Conservation (phyloP, 306 rosid species). For the Albizia julibrissin region DNA sequence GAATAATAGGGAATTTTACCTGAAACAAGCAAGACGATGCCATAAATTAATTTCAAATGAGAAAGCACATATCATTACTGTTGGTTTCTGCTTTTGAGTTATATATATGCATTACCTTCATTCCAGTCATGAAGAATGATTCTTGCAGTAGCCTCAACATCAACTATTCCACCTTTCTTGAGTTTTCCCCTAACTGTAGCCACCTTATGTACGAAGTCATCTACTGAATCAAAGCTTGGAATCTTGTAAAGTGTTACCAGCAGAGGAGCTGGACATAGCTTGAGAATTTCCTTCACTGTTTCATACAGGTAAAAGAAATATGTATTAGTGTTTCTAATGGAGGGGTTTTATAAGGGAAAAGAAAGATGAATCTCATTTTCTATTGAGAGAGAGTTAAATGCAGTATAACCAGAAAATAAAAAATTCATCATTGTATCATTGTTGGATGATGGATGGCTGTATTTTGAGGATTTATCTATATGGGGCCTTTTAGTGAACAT, state of each 20-base stretch:
- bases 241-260: conserved; percentile 78
- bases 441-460: neutral
- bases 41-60: conserved; percentile 19
- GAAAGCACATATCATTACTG: neutral
- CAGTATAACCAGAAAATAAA: neutral
- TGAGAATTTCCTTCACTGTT: conserved; percentile 93
- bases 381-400: neutral
- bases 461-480: neutral
- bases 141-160: conserved; percentile 79
- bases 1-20: conserved; percentile 96
- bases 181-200: conserved; percentile 93
- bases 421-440: neutral
- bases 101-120: conserved; percentile 56
- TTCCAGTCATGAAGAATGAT: conserved; percentile 97
- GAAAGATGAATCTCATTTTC: conserved; percentile 15
- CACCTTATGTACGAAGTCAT: conserved; percentile 80
- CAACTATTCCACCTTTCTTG: conserved; percentile 87
- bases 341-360: conserved; percentile 22
- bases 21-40: conserved; percentile 34
- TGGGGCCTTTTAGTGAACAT: neutral
- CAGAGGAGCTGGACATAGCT: conserved; percentile 69
- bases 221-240: conserved; percentile 80
- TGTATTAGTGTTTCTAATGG: neutral
- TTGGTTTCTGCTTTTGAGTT: neutral
- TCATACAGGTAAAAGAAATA: conserved; percentile 21